These are phyloP conservation scores for Thozetella sp. DNA, from an alignment of 495 filamentous ascomycete genomes.

Conservation along the genomic window DNA sequence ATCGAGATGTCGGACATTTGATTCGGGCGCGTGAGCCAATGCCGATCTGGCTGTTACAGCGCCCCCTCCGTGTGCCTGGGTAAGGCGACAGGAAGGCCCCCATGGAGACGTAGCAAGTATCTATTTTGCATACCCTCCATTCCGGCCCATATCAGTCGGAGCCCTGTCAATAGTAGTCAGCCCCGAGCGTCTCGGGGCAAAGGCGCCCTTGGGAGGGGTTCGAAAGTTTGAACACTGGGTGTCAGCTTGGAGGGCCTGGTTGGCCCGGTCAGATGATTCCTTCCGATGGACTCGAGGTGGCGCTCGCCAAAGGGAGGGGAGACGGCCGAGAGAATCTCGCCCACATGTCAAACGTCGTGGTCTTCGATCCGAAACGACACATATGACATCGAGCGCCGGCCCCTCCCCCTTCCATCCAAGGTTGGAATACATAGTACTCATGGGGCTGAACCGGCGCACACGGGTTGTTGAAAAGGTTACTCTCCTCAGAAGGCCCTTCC, in stretches of 20 bases:
- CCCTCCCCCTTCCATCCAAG: no score
- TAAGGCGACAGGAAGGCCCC: no score
- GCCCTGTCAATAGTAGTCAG: neutral
- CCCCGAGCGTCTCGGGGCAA: neutral
- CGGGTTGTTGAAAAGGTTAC: neutral
- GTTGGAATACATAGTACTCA: neutral
- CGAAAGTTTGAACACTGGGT: neutral
- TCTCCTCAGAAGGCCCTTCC: no score
- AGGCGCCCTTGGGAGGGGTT: neutral
- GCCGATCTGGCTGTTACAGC: no score
- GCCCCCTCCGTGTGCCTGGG: no score
- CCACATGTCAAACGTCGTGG: neutral
- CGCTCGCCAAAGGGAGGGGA: neutral
- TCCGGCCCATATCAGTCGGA: neutral
- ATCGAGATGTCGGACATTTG: neutral
- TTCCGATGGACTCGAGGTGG: neutral
- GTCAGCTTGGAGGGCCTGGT: neutral
- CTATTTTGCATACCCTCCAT: no score
- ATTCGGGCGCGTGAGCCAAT: neutral
- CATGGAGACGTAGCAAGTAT: no score
- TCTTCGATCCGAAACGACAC: constrained; percentile 3
- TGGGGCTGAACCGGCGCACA: neutral
- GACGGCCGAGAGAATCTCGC: neutral
- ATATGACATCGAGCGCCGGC: no score
- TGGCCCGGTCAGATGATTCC: neutral